Conservation (phyloP, 805 yeast species). For the Zygotorulaspora florentina region DNA sequence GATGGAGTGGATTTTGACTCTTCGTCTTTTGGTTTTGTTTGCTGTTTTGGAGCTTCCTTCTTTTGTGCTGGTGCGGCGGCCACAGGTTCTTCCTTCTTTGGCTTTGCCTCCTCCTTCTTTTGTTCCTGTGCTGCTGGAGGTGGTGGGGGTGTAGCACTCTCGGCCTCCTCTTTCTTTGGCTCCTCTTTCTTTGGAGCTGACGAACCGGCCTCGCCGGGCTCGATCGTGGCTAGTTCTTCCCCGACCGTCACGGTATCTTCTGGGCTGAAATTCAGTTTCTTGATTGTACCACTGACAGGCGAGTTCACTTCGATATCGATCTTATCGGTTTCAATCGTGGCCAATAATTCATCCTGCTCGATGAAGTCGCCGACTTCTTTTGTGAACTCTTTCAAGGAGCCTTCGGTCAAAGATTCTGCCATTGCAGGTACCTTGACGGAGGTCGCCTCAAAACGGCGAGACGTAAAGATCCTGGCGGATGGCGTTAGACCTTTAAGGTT, state of each 20-base stretch:
- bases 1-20: slow-evolving; percentile 35
- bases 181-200: slow-evolving; percentile 32
- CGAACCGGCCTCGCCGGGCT: slow-evolving; percentile 63
- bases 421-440: slow-evolving; percentile 90
- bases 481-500: slow-evolving; percentile 2
- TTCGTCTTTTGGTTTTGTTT: slow-evolving; percentile 26
- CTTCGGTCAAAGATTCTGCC: slow-evolving; percentile 98
- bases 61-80: slow-evolving; percentile 6
- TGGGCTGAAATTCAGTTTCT: slow-evolving; percentile 73
- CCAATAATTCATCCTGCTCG: slow-evolving; percentile 80
- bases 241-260: slow-evolving; percentile 97
- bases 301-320: slow-evolving; percentile 96
- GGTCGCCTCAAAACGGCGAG: slow-evolving; percentile 38
- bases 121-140: slow-evolving; percentile 24
- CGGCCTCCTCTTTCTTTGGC: slow-evolving; percentile 30
- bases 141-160: slow-evolving; percentile 37
- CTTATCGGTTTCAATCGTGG: slow-evolving; percentile 97
- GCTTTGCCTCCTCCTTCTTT: slow-evolving; percentile 21
- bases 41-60: slow-evolving; percentile 27
- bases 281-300: slow-evolving; percentile 85
- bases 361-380: slow-evolving; percentile 86
- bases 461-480: slow-evolving; percentile 12
- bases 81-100: slow-evolving; percentile 20
- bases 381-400: slow-evolving; percentile 70
- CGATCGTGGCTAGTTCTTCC: slow-evolving; percentile 83